Evolutionary conservation across 768 basidiomycete species (phyloP).

Genomic region (Russula sp.): DNA sequence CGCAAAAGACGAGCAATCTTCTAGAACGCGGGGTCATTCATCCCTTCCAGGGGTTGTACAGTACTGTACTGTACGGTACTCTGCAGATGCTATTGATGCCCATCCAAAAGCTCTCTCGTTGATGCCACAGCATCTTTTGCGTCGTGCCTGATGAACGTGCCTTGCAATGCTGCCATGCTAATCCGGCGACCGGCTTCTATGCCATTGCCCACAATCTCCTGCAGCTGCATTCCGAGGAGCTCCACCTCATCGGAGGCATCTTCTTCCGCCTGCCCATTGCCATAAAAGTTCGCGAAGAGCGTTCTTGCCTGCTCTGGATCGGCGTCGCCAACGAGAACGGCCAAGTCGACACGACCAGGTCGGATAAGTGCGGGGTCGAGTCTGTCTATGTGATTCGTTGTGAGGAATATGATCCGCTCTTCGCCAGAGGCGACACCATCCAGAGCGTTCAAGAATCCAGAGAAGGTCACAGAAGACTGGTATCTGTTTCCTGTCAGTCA

Average conservation of each 20-base stretch:
- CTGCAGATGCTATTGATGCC: slow-evolving; percentile 1
- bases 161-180: slow-evolving; percentile 96
- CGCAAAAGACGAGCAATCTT: slow-evolving; percentile 78
- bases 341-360: slow-evolving; percentile 90
- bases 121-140: slow-evolving; percentile 49
- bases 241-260: slow-evolving; percentile 38
- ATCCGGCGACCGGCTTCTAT: slow-evolving; percentile 50
- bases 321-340: slow-evolving; percentile 81
- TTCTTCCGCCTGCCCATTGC: slow-evolving; percentile 32
- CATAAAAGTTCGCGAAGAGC: slow-evolving; percentile 84
- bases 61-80: slow-evolving; percentile 5
- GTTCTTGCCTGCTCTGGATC: slow-evolving; percentile 68
- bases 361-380: slow-evolving; percentile 94
- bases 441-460: slow-evolving; percentile 92
- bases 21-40: slow-evolving; percentile 34
- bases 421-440: slow-evolving; percentile 98
- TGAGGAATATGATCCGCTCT: slow-evolving; percentile 98
- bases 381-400: slow-evolving; percentile 89
- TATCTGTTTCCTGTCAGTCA: slow-evolving; percentile 46
- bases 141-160: slow-evolving; percentile 79
- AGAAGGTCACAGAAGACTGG: slow-evolving; percentile 95
- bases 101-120: slow-evolving; percentile 39
- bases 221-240: slow-evolving; percentile 46
- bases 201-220: slow-evolving; percentile 48
- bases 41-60: not conserved